Base-by-base conservation (phyloP, 1,284 basidiomycete species). In the Fomitopsis schrenkii region DNA sequence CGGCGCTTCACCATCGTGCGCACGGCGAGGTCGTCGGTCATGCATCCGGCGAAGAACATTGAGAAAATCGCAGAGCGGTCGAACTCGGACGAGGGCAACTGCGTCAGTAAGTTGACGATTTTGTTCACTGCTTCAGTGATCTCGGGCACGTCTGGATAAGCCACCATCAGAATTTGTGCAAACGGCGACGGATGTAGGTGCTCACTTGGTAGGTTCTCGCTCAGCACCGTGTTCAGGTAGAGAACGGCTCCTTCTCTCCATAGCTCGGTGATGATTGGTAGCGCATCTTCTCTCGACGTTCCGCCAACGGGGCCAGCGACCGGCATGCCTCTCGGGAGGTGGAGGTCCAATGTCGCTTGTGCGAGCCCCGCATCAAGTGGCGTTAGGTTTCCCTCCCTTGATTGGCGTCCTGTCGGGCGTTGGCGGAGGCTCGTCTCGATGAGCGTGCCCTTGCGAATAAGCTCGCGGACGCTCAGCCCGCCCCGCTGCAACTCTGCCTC, bases 1-100 rank as follows among this genome's bases (percentile, higher is more conserved):
- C 87, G 82, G 41, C 76, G 74, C 68, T 84, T 85, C 71, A 90
- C 76, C 67, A 86, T 80, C 59, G 88, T 84, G 53, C 86, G 82
- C 62, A 81, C 79, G 59, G 75, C 74, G 33, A 79, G 81, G 69
- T 87, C 82, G 71, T 90, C 87, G 41, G 87, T 82, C 80, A 92
- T 81, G 72, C 84, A 84, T 1, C 87, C 90, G 22, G 85, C 84
- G 53, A 93, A 76, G 69, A 83, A 86, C 60, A 91, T 80, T 19
- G 91, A 90, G 71, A 92, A 86, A 9, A 88, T 76, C 52, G 92
- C 72, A 2, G 82, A 80, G 60, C 88, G 83, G 71, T 93, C 91
- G 58, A 83, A 73, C 60, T 81, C 77, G 15, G 85, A 84, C 50
- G 81, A 73, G 17, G 80, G 80, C 57, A 91, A 72, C 66, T 81